Evolutionary conservation across 129 eudicot genomes (phyloP), one percentile per base, ranked within the genome.

Genomic region (Tanacetum coccineum): DNA sequence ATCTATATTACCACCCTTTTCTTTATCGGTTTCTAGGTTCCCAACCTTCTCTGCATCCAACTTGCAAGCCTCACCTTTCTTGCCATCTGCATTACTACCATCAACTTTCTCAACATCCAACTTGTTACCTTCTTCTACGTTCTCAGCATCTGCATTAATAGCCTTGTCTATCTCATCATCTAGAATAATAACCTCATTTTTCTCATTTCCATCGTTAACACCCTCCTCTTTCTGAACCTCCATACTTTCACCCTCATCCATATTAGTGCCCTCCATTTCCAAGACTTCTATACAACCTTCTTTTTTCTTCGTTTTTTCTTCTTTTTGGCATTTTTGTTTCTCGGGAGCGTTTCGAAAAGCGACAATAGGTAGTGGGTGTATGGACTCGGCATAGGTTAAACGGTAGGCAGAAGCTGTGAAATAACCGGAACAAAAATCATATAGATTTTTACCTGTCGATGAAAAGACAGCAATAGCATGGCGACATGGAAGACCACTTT

Each of bases 391-490:
- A 76, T 88, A 88, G 14, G 88, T 85, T 42, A 50, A 62, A 3
- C 81, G 84, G 62, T 67, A 88, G 49, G 73, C 78, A 61, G 85
- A 88, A 45, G 72, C 83, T 0, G 88, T 82, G 78, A 80, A 84
- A 54, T 73, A 69, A 62, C 59, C 64, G 4, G 96, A 80, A 64
- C 90, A 89, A 74, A 77, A 89, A 68, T 83, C 84, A 42, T 86
- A 89, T 14, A 66, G 57, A 36, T 59, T 74, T 76, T 70, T 89
- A 54, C 85, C 82, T 4, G 77, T 78, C 20, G 67, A 72, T 30
- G 39, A 78, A 59, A 88, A 76, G 19, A 86, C 91, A 4, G 96
- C 96, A 66, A 83, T 56, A 7, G 96, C 96, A 66, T 89, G 96
- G 52, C 86, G 74, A 61, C 96, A 89, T 14, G 96, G 96, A 11